Evolutionary conservation across 2,329 filamentous ascomycete species (phyloP), one percentile per base, ranked within the genome.

Genomic region (Paracoccidioides brasiliensis): DNA sequence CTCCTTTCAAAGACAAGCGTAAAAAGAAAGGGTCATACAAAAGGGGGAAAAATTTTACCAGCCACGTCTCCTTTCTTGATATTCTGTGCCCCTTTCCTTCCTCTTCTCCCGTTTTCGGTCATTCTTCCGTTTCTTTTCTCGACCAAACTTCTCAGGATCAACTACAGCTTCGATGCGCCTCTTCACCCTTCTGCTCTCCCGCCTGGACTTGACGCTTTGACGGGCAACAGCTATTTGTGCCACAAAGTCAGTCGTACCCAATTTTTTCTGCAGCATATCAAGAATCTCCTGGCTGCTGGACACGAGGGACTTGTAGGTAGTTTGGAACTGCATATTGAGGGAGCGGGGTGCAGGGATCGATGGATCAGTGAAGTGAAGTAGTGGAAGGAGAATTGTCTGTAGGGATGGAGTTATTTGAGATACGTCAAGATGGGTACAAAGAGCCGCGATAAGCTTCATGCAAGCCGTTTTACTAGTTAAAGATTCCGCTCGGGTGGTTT

Each of bases 91-190:
- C 70, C 81, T 88, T 70, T 85, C 86, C 78, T 89, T 95, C 69
- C 84, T 83, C 70, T 84, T 82, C 63, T 85, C 85, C 74, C 84
- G 90, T 77, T 93, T 93, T 75, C 84, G 83, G 67, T 93, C 88
- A 59, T 86, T 79, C 76, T 85, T 90, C 75, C 85, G 87, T 68
- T 80, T 83, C 82, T 96, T 96, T 63, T 86, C 83, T 65, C 79
- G 77, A 33, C 84, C 88, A 63, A 83, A 83, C 67, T 78, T 85
- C 72, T 93, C 91, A 1, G 93, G 93, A 65, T 86, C 81, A 52
- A 80, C 80, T 30, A 98, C 83, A 9, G 88, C 88, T 67, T 94
- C 90, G 60, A 97, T 88, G 72, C 88, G 88, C 64, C 93, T 81
- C 80, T 98, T 98, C 60, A 79, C 81, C 54, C 85, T 82, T 60